A percentile compares a stretch with the other conserved stretches of the same genome.
phyloP scores from a whole-genome alignment of 495 filamentous ascomycete genomes.

The Cercophora scortea region DNA sequence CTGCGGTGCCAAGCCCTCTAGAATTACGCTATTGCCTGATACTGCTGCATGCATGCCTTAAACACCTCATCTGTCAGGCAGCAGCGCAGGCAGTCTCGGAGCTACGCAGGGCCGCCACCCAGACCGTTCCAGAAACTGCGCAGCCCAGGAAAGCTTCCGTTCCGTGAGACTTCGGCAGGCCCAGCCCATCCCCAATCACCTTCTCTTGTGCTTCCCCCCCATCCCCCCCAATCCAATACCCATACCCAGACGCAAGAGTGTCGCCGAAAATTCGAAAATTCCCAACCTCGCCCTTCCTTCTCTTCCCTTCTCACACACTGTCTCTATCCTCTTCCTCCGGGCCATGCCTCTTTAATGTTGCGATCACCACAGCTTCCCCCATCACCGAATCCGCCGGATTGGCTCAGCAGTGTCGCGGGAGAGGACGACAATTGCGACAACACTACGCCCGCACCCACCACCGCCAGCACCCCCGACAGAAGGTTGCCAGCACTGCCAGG shows the following conservation, averaged over 20 bases:
- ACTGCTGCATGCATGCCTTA: constrained; percentile 20
- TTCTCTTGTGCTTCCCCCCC: constrained; percentile 22
- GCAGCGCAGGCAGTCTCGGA: constrained; percentile 14
- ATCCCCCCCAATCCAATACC: constrained; percentile 14
- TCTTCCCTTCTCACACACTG: constrained; percentile 16
- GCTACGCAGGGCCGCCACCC: constrained; percentile 17
- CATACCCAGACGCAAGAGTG: constrained; percentile 6
- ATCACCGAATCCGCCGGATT: constrained; percentile 23
- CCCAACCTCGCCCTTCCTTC: constrained; percentile 26
- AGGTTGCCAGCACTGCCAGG: too few relatives aligned
- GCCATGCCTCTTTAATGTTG: constrained; percentile 29
- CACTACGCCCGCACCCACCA: not conserved
- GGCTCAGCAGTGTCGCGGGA: constrained; percentile 19
- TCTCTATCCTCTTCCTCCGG: constrained; percentile 18
- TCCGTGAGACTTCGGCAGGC: constrained; percentile 14
- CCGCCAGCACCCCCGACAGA: not conserved
- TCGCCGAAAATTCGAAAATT: constrained; percentile 30
- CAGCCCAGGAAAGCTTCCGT: constrained; percentile 7
- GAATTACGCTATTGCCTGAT: constrained; percentile 16
- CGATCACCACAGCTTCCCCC: constrained; percentile 22
- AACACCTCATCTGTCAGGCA: constrained; percentile 18
- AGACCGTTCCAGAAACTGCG: constrained; percentile 25
- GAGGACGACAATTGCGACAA: constrained; percentile 19
- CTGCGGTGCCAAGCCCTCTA: constrained; percentile 21
- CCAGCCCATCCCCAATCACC: constrained; percentile 25